These are phyloP conservation scores for Nemania diffusa DNA, from an alignment of 2,329 filamentous ascomycete species.

Conservation along the genomic window DNA sequence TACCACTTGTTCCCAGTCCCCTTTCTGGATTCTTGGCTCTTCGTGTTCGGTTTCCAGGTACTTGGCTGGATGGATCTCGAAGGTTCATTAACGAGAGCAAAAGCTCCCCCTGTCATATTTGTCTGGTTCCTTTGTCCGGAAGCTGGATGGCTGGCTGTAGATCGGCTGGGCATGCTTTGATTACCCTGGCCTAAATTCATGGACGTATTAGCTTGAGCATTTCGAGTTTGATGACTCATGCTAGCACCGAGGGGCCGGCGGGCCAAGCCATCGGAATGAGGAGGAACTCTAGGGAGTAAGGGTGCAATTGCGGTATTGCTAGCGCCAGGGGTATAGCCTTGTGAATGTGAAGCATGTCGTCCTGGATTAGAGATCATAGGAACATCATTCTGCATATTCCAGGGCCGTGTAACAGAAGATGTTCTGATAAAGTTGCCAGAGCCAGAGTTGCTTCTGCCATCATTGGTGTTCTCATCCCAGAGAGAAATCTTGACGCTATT, in stretches of 20 bases:
- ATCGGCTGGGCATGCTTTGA: conserved; percentile 5
- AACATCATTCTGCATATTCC: neutral
- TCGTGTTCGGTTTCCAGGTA: neutral
- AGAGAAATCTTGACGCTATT: conserved; percentile 5
- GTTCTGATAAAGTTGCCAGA: neutral
- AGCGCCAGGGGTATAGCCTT: neutral
- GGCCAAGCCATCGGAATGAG: conserved; percentile 2
- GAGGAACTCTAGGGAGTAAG: neutral
- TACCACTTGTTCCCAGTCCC: conserved; percentile 24
- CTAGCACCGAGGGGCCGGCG: neutral
- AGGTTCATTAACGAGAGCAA: neutral
- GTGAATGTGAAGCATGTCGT: neutral
- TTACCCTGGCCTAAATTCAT: neutral
- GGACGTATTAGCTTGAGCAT: neutral
- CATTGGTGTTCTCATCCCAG: conserved; percentile 5
- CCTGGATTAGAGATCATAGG: neutral
- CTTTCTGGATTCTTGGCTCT: conserved; percentile 2
- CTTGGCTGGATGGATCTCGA: neutral
- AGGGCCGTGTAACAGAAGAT: neutral
- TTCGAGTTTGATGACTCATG: neutral
- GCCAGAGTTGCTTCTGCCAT: neutral
- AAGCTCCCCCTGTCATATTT: neutral
- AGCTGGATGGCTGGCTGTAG: neutral
- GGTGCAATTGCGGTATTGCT: neutral
- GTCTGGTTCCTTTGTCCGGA: neutral